Evolutionary conservation across 441 rosid genomes (phyloP).

Genomic region (Omphalea diandra): DNA sequence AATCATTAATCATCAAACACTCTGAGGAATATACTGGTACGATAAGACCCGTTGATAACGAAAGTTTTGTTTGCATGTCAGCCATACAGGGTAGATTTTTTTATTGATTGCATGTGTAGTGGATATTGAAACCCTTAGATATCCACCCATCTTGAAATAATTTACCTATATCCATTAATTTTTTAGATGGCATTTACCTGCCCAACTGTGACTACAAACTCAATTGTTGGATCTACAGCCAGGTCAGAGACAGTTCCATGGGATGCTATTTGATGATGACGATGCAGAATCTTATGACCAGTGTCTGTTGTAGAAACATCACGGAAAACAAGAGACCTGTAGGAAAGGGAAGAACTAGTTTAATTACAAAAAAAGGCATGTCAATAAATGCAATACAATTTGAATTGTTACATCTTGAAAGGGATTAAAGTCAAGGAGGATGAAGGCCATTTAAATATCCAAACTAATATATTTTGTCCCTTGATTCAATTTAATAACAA

Average conservation of each 20-base stretch:
- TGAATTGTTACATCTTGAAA: background rate
- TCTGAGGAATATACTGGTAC: background rate
- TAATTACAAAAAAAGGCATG: background rate
- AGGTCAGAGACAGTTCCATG: slow-evolving; percentile 82
- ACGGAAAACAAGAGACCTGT: slow-evolving; percentile 66
- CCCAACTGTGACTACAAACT: slow-evolving; percentile 74
- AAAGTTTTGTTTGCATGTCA: background rate
- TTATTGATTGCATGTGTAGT: background rate
- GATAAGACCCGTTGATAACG: background rate
- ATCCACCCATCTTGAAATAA: background rate
- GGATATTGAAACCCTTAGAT: background rate
- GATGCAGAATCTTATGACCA: slow-evolving; percentile 43
- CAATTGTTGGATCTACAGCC: slow-evolving; percentile 64
- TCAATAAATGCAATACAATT: background rate
- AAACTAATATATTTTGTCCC: background rate
- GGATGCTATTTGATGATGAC: slow-evolving; percentile 71
- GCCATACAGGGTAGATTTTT: background rate
- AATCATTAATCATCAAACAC: slow-evolving; percentile 10
- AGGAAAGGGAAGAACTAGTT: slow-evolving; percentile 21
- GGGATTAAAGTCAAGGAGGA: background rate
- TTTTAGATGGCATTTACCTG: slow-evolving; percentile 45
- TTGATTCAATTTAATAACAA: background rate
- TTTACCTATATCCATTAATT: slow-evolving; percentile 1
- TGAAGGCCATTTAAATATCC: background rate
- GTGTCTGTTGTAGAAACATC: slow-evolving; percentile 45